Conservation (phyloP, 768 basidiomycete species). For the Exidia glandulosa region DNA sequence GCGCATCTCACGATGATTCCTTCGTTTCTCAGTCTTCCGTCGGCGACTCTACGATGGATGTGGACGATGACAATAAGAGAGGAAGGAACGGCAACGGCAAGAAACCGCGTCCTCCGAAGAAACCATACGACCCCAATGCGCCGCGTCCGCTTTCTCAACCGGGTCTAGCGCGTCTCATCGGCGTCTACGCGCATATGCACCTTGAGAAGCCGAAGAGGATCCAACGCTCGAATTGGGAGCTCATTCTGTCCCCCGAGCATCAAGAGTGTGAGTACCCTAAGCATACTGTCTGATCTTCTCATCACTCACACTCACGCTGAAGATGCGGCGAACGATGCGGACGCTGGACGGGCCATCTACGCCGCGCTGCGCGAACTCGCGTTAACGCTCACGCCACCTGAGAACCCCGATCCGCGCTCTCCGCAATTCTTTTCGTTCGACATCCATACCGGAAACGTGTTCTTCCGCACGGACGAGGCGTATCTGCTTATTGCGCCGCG, state of each 20-base stretch:
- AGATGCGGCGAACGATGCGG: conserved; percentile 69
- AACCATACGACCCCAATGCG: conserved; percentile 29
- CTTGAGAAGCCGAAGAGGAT: conserved; percentile 45
- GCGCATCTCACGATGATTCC: background rate
- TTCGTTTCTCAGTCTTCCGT: background rate
- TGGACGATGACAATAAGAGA: background rate
- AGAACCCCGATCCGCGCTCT: background rate
- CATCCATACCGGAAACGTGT: background rate
- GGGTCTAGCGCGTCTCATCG: conserved; percentile 55
- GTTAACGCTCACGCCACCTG: background rate
- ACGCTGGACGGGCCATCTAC: conserved; percentile 49
- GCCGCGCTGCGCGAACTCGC: conserved; percentile 30
- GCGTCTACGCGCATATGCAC: conserved; percentile 41
- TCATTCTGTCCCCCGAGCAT: conserved; percentile 31
- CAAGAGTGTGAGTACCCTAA: conserved; percentile 42
- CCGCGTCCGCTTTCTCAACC: conserved; percentile 25
- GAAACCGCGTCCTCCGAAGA: background rate
- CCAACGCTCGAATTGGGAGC: conserved; percentile 66
- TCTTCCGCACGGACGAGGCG: background rate
- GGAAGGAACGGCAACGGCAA: background rate
- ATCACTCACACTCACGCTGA: background rate
- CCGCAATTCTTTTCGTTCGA: background rate
- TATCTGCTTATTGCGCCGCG: too few species aligned
- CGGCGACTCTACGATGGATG: background rate
- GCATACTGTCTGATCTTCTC: background rate